Conservation (phyloP, 805 yeast genomes). For the Pichia manshurica region DNA sequence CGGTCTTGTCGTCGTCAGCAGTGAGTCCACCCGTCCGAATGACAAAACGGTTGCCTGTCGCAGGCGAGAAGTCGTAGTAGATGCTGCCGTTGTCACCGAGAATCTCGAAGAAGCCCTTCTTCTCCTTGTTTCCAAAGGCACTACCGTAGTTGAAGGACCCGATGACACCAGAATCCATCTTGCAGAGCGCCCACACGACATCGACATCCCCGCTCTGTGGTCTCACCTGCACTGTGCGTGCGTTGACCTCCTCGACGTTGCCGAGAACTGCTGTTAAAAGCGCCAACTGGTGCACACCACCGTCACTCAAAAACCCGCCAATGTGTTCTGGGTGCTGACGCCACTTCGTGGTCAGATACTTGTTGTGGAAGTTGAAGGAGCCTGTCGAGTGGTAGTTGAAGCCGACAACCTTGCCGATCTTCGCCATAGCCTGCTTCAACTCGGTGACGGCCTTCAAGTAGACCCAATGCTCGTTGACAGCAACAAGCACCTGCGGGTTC, state of each 20-base stretch:
- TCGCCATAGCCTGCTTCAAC: slow-evolving; percentile 52
- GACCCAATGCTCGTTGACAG: slow-evolving; percentile 83
- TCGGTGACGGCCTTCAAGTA: slow-evolving; percentile 55
- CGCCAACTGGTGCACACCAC: slow-evolving; percentile 95
- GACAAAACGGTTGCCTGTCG: slow-evolving; percentile 34
- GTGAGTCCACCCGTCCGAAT: slow-evolving; percentile 48
- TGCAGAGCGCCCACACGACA: slow-evolving; percentile 64
- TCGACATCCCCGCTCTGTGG: slow-evolving; percentile 79
- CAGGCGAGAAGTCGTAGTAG: slow-evolving; percentile 58
- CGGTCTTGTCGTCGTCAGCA: slow-evolving; percentile 42
- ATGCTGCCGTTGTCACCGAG: slow-evolving; percentile 78
- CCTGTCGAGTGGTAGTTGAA: slow-evolving; percentile 75
- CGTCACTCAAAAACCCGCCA: slow-evolving; percentile 90
- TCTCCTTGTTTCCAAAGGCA: slow-evolving; percentile 76
- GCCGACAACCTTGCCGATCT: slow-evolving; percentile 68
- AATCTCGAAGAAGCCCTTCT: slow-evolving; percentile 59
- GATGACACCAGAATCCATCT: slow-evolving; percentile 52
- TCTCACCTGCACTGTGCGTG: slow-evolving; percentile 71
- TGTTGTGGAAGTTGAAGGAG: slow-evolving; percentile 53
- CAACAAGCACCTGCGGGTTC: slow-evolving; percentile 58
- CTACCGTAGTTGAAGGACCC: slow-evolving; percentile 89
- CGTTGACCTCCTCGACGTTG: slow-evolving; percentile 61
- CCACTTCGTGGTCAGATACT: slow-evolving; percentile 73
- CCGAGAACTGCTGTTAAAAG: slow-evolving; percentile 80
- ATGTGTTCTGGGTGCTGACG: slow-evolving; percentile 85